Evolutionary conservation across 2,329 filamentous ascomycete genomes (phyloP), one percentile per base, ranked within the genome.

Genomic region (Blastomyces emzantsi): DNA sequence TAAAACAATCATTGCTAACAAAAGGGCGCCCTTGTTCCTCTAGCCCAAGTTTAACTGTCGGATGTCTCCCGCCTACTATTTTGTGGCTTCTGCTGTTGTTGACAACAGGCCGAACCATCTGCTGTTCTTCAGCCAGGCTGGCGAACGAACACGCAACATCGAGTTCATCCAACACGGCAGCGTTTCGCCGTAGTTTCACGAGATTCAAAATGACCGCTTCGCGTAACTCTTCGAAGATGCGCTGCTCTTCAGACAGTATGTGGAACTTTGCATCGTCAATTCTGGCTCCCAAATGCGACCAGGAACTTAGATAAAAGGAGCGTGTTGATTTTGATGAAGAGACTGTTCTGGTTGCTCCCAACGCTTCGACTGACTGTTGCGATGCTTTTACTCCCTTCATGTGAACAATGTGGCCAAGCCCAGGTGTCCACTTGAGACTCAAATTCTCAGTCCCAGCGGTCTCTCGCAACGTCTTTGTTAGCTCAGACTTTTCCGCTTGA

Each of bases 141-240:
- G 94, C 91, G 71, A 96, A 96, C 0, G 91, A 91, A 63, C 90
- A 90, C 2, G 89, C 85, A 47, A 99, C 89, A 75, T 99, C 94
- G 9, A 99, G 84, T 75, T 97, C 92, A 73, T 97, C 93, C 25
- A 99, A 84, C 0, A 96, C 89, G n/a, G 86, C 83, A 13, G 93
- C 92, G 74, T 97, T 97, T 64, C 89, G 89, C 6, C 94, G 87
- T 17, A 99, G 84, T 70, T 88, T 90, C 66, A 97, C 86, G 2
- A 99, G 83, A 69, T 92, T 93, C 57, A 84, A 78, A 3, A 97
- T 86, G 0, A 97, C 92, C 60, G 85, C 81, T 65, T 87, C 84
- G 39, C 93, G 88, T 9, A 99, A 81, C 5, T 82, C 77, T 63
- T 85, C 81, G 69, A 97, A 91, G 8, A 99, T 87, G 55, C 84